Evolutionary conservation across 176 grass and related monocot species (phyloP).

Genomic region (Musa troglodytarum): DNA sequence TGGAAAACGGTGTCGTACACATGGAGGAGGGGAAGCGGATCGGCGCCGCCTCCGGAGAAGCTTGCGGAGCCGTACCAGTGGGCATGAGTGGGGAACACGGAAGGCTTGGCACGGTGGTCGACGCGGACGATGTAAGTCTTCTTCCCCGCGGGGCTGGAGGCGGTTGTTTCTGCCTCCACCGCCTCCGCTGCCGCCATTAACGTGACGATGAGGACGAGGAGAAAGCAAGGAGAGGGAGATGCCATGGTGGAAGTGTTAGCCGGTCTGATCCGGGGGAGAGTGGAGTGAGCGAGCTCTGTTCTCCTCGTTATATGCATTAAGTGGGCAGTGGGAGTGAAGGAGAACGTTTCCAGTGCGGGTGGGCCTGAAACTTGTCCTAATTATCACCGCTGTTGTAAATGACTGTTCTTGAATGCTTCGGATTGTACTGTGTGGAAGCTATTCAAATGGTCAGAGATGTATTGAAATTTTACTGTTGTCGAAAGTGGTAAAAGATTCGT

Average conservation of each 20-base stretch:
- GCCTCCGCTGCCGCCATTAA: conserved; percentile 14
- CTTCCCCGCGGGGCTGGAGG: background rate
- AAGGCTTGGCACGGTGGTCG: conserved; percentile 51
- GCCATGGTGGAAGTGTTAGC: background rate
- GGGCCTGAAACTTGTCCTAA: too few relatives aligned
- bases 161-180: background rate
- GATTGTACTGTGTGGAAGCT: too few relatives aligned
- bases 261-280: background rate
- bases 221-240: background rate
- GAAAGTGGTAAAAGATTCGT: too few relatives aligned
- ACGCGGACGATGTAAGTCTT: conserved; percentile 89
- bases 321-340: too few relatives aligned
- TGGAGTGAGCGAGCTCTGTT: background rate
- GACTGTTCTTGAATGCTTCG: too few relatives aligned
- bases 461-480: too few relatives aligned
- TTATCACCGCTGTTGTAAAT: too few relatives aligned
- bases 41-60: conserved; percentile 23
- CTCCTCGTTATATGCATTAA: background rate
- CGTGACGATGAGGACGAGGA: conserved; percentile 20
- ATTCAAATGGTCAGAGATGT: too few relatives aligned
- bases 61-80: conserved; percentile 75
- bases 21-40: conserved; percentile 50
- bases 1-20: conserved; percentile 83
- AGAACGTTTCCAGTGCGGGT: too few relatives aligned
- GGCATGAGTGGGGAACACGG: conserved; percentile 54